Evolutionary conservation across 108 stramenopile species (phyloP).

Genomic region (Fragilariopsis cylindrus): DNA sequence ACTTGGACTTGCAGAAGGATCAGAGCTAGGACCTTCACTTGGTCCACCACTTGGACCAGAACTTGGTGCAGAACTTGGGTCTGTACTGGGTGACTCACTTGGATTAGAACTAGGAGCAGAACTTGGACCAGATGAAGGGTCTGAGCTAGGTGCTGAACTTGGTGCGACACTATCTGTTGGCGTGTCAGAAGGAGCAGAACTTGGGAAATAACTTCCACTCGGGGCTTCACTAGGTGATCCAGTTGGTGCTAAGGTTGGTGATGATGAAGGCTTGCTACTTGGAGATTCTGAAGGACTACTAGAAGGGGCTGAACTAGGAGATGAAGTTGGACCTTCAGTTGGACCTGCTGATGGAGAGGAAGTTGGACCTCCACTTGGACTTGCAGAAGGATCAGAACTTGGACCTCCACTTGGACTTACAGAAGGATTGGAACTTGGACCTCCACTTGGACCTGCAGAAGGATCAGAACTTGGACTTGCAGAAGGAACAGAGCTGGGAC

Average conservation of each 20-base stretch:
- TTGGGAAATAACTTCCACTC: neutral
- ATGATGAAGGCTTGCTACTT: neutral
- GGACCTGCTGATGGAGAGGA: neutral
- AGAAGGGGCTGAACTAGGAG: neutral
- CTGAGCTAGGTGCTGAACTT: conserved; percentile 25
- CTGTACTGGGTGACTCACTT: neutral
- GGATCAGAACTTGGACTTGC: neutral
- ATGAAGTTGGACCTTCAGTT: neutral
- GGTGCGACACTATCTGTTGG: neutral
- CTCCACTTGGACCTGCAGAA: neutral
- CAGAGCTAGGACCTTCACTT: neutral
- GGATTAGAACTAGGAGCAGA: neutral
- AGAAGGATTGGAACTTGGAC: too few relatives aligned
- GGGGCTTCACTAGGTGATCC: neutral
- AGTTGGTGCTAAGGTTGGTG: neutral
- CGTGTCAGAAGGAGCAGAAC: conserved; percentile 16
- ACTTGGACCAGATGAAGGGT: neutral
- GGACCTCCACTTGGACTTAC: too few relatives aligned
- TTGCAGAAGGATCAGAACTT: neutral
- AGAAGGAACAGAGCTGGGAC: neutral
- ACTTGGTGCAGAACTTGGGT: neutral
- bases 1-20: neutral
- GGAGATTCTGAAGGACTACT: neutral
- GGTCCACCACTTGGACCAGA: neutral
- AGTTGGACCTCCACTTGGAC: neutral